Evolutionary conservation across 169 alveolate genomes (phyloP).

Genomic region (Plasmodium fragile): DNA sequence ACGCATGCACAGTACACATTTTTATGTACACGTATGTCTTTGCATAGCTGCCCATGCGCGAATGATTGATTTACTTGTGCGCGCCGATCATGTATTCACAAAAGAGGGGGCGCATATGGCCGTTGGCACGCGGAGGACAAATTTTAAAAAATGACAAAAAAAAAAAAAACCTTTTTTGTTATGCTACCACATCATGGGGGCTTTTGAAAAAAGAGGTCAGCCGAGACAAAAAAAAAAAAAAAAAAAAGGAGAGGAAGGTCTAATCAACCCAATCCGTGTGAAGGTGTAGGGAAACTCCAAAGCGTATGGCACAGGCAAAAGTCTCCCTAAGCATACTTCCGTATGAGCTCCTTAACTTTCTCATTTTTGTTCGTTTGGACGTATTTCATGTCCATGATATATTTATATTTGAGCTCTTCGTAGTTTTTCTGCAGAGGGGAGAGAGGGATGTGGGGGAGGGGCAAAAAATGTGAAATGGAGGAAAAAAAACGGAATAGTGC

Average conservation of each 20-base stretch:
- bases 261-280: not conserved
- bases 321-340: slow-evolving; percentile 6
- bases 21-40: not conserved
- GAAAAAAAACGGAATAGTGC: not conserved
- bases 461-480: not conserved
- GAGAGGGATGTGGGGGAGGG: not conserved
- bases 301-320: not conserved
- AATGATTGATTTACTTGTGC: not conserved
- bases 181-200: not conserved
- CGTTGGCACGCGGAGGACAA: not conserved
- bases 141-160: not conserved
- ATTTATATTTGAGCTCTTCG: slow-evolving; percentile 57
- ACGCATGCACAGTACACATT: not conserved
- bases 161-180: not conserved
- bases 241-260: not conserved
- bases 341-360: slow-evolving; percentile 56
- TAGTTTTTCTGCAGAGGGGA: slow-evolving; percentile 42
- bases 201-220: not conserved
- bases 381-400: slow-evolving; percentile 64
- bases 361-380: slow-evolving; percentile 56
- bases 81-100: not conserved
- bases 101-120: not conserved
- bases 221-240: not conserved
- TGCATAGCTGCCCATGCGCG: not conserved
- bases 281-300: not conserved